phyloP scores from a whole-genome alignment of 108 stramenopile species.

The Nitzschia sp. region DNA sequence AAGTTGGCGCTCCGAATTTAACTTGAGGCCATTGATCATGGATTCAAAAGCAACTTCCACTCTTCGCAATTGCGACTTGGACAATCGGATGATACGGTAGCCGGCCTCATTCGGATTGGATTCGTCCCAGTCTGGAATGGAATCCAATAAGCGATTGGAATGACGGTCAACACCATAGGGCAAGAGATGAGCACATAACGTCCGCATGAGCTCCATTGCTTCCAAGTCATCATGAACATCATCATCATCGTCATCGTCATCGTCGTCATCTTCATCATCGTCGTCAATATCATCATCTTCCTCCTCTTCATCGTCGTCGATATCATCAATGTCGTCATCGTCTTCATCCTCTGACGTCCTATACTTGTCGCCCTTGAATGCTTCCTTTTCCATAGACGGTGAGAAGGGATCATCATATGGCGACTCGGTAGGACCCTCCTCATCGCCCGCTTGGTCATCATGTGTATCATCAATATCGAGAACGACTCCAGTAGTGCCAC shows the following conservation, averaged over 20 bases:
- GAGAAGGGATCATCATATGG: conserved; percentile 20
- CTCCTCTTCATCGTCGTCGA: conserved; percentile 1
- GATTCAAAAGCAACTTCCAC: conserved; percentile 71
- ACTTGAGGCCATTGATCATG: conserved; percentile 52
- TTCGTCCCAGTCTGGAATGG: conserved; percentile 66
- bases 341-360: not conserved
- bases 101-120: conserved; percentile 77
- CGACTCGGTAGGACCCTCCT: not conserved
- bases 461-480: conserved; percentile 41
- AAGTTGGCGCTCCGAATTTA: conserved; percentile 38
- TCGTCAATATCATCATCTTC: not conserved
- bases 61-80: conserved; percentile 51
- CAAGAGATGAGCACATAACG: conserved; percentile 72
- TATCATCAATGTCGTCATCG: not conserved
- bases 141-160: conserved; percentile 23
- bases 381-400: not conserved
- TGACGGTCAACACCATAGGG: conserved; percentile 53
- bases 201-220: conserved; percentile 64
- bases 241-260: conserved; percentile 6
- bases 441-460: not conserved
- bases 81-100: conserved; percentile 69
- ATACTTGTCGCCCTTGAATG: conserved; percentile 14
- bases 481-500: conserved; percentile 77
- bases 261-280: not conserved
- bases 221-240: conserved; percentile 34